Evolutionary conservation across 139 green algal species (phyloP).

Genomic region (Chlamydomonas sp.): DNA sequence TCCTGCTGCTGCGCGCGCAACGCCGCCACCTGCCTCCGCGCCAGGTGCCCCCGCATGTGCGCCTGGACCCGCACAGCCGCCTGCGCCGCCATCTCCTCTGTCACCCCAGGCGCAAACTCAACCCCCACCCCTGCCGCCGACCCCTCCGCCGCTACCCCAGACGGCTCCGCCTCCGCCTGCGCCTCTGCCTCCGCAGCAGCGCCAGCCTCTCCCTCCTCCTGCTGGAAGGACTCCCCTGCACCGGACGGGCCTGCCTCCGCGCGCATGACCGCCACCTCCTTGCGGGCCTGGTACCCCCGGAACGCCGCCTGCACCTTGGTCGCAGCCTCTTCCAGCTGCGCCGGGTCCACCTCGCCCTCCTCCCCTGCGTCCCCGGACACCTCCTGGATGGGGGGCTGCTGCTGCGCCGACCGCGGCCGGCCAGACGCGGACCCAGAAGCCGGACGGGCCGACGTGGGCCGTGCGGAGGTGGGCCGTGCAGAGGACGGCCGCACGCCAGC

Average conservation of each 20-base stretch:
- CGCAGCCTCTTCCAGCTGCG: slow-evolving; percentile 50
- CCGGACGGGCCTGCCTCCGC: neutral
- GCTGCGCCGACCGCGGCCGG: neutral
- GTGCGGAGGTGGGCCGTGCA: neutral
- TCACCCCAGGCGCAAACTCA: neutral
- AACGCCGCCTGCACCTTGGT: slow-evolving; percentile 74
- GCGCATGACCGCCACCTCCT: slow-evolving; percentile 52
- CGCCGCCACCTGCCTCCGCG: neutral
- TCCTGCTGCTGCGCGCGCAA: neutral
- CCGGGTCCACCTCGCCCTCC: slow-evolving; percentile 1
- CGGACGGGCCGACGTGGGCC: slow-evolving; percentile 26
- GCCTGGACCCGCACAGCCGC: slow-evolving; percentile 3
- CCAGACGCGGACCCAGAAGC: neutral
- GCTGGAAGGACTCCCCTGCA: neutral
- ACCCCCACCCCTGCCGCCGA: neutral
- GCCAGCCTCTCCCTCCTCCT: neutral
- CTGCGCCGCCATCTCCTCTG: neutral
- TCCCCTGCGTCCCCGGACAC: neutral
- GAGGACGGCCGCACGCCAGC: neutral
- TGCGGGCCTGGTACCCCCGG: slow-evolving; percentile 68
- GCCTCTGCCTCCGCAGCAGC: neutral
- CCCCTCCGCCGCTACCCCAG: neutral
- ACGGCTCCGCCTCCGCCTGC: neutral
- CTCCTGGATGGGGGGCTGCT: neutral
- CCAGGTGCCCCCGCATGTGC: neutral